Evolutionary conservation across 2,329 filamentous ascomycete genomes (phyloP).

Genomic region (Ceratocystis albifundus): DNA sequence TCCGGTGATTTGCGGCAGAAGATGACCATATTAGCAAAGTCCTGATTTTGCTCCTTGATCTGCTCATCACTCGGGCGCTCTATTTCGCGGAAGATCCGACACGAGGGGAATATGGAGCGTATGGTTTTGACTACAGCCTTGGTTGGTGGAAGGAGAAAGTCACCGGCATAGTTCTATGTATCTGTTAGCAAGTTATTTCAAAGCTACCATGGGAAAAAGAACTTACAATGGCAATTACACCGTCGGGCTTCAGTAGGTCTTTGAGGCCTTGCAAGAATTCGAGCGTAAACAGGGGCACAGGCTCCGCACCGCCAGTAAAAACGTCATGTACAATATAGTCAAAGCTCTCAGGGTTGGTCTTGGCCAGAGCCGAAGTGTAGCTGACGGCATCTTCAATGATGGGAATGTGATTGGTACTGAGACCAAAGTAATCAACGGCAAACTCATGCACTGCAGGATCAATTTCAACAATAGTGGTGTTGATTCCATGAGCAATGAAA

Average conservation of each 20-base stretch:
- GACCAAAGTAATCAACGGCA: conserved; percentile 68
- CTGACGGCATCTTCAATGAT: conserved; percentile 69
- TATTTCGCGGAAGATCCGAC: conserved; percentile 79
- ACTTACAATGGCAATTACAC: conserved; percentile 76
- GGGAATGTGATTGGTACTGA: conserved; percentile 66
- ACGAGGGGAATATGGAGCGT: conserved; percentile 68
- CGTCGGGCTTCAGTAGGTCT: conserved; percentile 60
- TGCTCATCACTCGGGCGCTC: conserved; percentile 40
- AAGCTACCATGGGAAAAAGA: background rate
- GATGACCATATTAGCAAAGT: conserved; percentile 94
- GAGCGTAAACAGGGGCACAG: conserved; percentile 72
- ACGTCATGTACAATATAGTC: conserved; percentile 97
- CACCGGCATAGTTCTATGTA: conserved; percentile 80
- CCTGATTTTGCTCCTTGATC: conserved; percentile 40
- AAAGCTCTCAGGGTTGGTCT: conserved; percentile 43
- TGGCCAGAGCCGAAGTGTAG: conserved; percentile 45
- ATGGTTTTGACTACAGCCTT: conserved; percentile 75
- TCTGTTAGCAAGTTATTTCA: conserved; percentile 18
- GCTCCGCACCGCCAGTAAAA: conserved; percentile 92
- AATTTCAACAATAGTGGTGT: conserved; percentile 90
- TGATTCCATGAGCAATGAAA: conserved; percentile 73
- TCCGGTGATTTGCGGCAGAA: conserved; percentile 63
- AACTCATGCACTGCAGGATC: conserved; percentile 81
- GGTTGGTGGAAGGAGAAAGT: conserved; percentile 65
- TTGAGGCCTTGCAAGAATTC: conserved; percentile 67